A percentile compares a stretch with the other conserved stretches of the same genome.
Evolutionary conservation across 305 asterid genomes (phyloP).

Genomic region (Lippia alba): DNA sequence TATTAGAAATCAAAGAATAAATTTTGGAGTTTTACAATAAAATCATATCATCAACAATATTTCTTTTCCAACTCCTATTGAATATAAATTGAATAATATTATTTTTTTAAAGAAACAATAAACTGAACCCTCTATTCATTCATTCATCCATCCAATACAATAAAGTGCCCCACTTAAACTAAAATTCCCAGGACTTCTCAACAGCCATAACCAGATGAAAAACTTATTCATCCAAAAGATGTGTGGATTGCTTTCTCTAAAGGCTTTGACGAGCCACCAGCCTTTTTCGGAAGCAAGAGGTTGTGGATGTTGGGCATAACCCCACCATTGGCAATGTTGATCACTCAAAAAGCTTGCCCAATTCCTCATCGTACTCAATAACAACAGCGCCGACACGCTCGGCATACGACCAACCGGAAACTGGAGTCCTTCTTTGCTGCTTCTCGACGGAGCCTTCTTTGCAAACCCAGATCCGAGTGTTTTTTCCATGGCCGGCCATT

Average conservation of each 20-base stretch:
- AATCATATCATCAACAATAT: too few relatives aligned
- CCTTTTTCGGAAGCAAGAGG: constrained; percentile 50
- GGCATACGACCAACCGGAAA: constrained; percentile 63
- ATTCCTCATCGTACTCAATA: constrained; percentile 44
- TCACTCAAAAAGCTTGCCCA: constrained; percentile 54
- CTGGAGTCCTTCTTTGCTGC: constrained; percentile 60
- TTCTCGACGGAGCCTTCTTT: constrained; percentile 51
- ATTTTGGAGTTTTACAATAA: too few relatives aligned
- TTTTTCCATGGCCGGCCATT: constrained; percentile 59
- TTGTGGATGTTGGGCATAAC: constrained; percentile 63
- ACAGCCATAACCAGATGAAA: neutral
- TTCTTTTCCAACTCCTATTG: too few relatives aligned
- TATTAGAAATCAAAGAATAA: too few relatives aligned
- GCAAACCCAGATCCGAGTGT: constrained; percentile 54
- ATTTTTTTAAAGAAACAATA: too few relatives aligned
- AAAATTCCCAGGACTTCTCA: constrained; percentile 12
- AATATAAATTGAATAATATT: too few relatives aligned
- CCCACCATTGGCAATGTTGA: constrained; percentile 55
- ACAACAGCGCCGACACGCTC: constrained; percentile 57
- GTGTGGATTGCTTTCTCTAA: too few relatives aligned
- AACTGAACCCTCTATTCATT: too few relatives aligned
- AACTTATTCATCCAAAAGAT: neutral
- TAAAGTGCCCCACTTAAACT: neutral
- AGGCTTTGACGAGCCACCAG: constrained; percentile 51
- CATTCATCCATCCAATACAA: too few relatives aligned